A percentile compares a stretch with the other conserved stretches of the same genome.
Conservation (phyloP, 352 stramenopile genomes). For the Peronospora belbahrii region DNA sequence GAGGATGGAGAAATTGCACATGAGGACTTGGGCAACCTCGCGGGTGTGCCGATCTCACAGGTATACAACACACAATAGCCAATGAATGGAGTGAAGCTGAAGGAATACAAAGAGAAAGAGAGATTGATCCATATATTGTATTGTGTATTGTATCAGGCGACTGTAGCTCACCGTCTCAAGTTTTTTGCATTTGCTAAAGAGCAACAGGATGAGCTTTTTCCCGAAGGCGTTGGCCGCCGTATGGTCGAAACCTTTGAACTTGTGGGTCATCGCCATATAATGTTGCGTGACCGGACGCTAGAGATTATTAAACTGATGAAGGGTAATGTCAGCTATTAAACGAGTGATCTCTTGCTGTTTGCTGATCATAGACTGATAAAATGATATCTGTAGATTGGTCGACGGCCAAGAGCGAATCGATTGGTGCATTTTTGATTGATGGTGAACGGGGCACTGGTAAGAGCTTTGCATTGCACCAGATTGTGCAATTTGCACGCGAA, state of each 20-base stretch:
- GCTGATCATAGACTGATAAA: background rate
- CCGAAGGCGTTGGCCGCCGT: constrained; percentile 63
- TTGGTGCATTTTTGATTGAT: constrained; percentile 64
- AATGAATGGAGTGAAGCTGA: background rate
- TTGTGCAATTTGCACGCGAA: constrained; percentile 82
- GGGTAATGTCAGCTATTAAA: constrained; percentile 17
- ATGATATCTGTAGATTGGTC: constrained; percentile 47
- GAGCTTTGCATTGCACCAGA: constrained; percentile 78
- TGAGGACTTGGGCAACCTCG: constrained; percentile 42
- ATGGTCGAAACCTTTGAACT: constrained; percentile 79
- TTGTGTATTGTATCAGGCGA: constrained; percentile 28
- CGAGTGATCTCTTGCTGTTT: background rate
- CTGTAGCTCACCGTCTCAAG: constrained; percentile 54
- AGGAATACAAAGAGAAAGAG: background rate
- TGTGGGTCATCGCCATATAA: constrained; percentile 73
- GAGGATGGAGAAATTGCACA: constrained; percentile 8
- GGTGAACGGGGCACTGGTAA: constrained; percentile 79
- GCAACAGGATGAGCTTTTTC: constrained; percentile 63
- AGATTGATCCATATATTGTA: background rate
- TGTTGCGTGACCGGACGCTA: constrained; percentile 74
- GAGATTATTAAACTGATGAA: constrained; percentile 71
- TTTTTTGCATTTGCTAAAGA: constrained; percentile 77
- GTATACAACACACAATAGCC: constrained; percentile 3
- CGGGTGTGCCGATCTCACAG: constrained; percentile 51
- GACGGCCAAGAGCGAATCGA: constrained; percentile 36